A percentile compares a stretch with the other conserved stretches of the same genome.
phyloP scores from a whole-genome alignment of 768 basidiomycete species.

The Naganishia friedmannii region DNA sequence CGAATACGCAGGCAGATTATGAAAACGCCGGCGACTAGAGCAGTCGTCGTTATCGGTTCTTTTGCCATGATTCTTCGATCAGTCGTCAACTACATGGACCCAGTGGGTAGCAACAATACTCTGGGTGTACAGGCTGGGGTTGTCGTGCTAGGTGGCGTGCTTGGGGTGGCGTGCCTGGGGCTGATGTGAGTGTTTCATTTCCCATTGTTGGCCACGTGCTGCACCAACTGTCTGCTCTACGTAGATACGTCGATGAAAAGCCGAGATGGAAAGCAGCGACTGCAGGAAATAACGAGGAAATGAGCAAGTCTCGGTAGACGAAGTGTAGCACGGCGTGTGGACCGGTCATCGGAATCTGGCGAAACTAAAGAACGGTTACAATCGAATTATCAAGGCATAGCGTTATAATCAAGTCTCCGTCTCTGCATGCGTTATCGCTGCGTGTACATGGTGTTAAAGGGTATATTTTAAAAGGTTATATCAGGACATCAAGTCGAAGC shows the following conservation, averaged over 20 bases:
- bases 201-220: not conserved
- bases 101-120: not conserved
- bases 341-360: not conserved
- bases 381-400: not conserved
- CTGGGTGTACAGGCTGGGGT: not conserved
- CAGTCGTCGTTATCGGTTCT: not conserved
- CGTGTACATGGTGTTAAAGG: too few species aligned
- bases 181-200: not conserved
- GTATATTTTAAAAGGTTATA: too few species aligned
- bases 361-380: not conserved
- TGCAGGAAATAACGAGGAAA: not conserved
- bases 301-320: not conserved
- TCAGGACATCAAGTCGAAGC: too few species aligned
- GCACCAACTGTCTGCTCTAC: not conserved
- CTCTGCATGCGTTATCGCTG: too few species aligned
- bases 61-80: not conserved
- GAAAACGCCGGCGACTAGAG: not conserved
- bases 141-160: not conserved
- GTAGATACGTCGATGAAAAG: slow-evolving; percentile 11
- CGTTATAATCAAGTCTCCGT: too few species aligned
- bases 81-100: not conserved
- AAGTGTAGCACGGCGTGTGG: not conserved
- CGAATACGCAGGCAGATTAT: not conserved
- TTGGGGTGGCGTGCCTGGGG: slow-evolving; percentile 2
- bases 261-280: slow-evolving; percentile 6